Percentiles rank a stretch among this genome's conserved stretches.
These are phyloP conservation scores for Rosa lucieae DNA, from an alignment of 306 rosid species.

Conservation along the genomic window DNA sequence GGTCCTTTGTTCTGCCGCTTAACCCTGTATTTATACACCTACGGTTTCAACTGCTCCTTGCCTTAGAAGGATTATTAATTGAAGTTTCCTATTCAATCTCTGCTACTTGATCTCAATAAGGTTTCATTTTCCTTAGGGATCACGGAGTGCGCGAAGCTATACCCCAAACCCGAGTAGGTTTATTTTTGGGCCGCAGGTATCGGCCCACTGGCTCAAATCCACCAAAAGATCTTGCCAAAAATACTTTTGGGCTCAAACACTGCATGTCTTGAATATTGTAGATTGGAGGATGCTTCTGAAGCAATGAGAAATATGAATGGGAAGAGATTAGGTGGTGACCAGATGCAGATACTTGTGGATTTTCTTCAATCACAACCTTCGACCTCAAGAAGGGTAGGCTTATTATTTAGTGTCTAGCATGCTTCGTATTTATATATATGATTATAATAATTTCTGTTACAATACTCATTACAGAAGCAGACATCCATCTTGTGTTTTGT, in stretches of 20 bases:
- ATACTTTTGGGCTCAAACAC: constrained; percentile 21
- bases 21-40: too few relatives aligned
- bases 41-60: too few relatives aligned
- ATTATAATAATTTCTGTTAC: background rate
- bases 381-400: constrained; percentile 56
- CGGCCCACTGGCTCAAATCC: too few relatives aligned
- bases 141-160: too few relatives aligned
- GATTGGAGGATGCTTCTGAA: constrained; percentile 82
- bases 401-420: constrained; percentile 20
- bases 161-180: too few relatives aligned
- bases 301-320: constrained; percentile 93
- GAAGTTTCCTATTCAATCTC: too few relatives aligned
- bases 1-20: too few relatives aligned
- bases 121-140: too few relatives aligned
- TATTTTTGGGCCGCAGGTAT: too few relatives aligned
- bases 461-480: background rate
- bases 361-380: constrained; percentile 76
- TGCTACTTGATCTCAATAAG: too few relatives aligned
- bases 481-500: background rate
- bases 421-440: constrained; percentile 8
- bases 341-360: constrained; percentile 85
- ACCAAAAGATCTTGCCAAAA: too few relatives aligned
- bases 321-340: constrained; percentile 82
- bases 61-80: too few relatives aligned
- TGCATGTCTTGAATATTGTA: constrained; percentile 82